Conservation (phyloP, 306 rosid species). For the Pterocarpus santalinus region DNA sequence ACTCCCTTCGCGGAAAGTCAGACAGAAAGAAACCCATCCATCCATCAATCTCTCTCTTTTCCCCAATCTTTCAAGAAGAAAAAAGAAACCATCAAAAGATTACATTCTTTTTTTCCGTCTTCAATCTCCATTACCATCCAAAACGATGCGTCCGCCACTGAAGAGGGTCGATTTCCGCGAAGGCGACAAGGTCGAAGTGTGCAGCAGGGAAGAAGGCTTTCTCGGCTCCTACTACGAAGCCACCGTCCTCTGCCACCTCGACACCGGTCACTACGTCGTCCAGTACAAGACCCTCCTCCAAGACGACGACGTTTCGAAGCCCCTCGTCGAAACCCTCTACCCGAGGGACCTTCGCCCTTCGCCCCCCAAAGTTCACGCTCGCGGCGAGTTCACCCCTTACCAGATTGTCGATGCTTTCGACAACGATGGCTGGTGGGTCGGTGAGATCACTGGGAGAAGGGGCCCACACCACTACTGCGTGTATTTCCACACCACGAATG, state of each 20-base stretch:
- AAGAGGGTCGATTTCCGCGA: not conserved
- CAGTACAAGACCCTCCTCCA: conserved; percentile 46
- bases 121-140: not conserved
- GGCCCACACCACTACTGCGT: conserved; percentile 33
- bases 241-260: conserved; percentile 6
- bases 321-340: conserved; percentile 25
- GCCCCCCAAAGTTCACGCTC: conserved; percentile 9
- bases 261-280: conserved; percentile 39
- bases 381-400: not conserved
- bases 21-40: too few species aligned
- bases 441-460: conserved; percentile 33
- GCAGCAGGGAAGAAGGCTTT: not conserved
- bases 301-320: conserved; percentile 36
- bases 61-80: not conserved
- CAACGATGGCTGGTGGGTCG: conserved; percentile 65
- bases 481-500: conserved; percentile 1
- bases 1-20: not conserved
- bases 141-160: not conserved
- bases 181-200: not conserved
- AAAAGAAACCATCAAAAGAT: not conserved
- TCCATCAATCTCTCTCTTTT: not conserved
- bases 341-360: conserved; percentile 53
- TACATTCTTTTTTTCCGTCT: not conserved
- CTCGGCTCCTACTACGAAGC: conserved; percentile 7
- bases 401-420: conserved; percentile 63